phyloP scores from a whole-genome alignment of 2,329 filamentous ascomycete species.

The Aspergillus flavus region DNA sequence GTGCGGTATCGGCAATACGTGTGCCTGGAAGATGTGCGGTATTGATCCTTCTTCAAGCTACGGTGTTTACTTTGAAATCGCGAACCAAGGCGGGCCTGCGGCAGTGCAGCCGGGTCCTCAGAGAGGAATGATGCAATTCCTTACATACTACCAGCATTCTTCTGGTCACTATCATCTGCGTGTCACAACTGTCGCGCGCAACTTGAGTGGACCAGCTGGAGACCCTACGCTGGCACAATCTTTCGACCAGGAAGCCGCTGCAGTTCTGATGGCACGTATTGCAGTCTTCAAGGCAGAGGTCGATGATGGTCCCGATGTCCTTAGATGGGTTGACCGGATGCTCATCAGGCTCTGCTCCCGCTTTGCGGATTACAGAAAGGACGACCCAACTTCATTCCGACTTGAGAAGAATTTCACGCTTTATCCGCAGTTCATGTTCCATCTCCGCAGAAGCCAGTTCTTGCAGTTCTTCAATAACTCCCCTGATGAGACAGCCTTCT shows the following conservation, averaged over 20 bases:
- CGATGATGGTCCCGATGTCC: conserved; percentile 95
- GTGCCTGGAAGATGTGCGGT: conserved; percentile 99
- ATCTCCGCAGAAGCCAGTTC: conserved; percentile 94
- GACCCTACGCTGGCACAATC: conserved; percentile 95
- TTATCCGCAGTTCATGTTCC: conserved; percentile 99
- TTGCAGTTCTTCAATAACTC: conserved; percentile 99
- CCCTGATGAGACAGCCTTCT: conserved; percentile 98
- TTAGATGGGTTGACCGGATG: conserved; percentile 98
- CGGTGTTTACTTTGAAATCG: conserved; percentile 96
- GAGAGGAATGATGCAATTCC: conserved; percentile 95
- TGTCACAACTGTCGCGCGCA: conserved; percentile 90
- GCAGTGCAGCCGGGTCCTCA: conserved; percentile 84
- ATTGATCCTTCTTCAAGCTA: conserved; percentile 94
- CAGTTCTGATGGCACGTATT: conserved; percentile 98
- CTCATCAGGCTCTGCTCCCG: conserved; percentile 93
- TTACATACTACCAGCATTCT: conserved; percentile 98
- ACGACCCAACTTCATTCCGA: conserved; percentile 95
- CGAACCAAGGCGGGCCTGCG: conserved; percentile 83
- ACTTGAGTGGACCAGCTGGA: conserved; percentile 88
- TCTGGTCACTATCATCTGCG: conserved; percentile 94
- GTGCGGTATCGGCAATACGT: conserved; percentile 97
- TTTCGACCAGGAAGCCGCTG: conserved; percentile 96
- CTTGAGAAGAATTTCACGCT: conserved; percentile 98
- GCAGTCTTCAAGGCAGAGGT: conserved; percentile 99
- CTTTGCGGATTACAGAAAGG: conserved; percentile 97